Evolutionary conservation across 495 filamentous ascomycete species (phyloP), one percentile per base, ranked within the genome.

Genomic region (Collariella sp.): DNA sequence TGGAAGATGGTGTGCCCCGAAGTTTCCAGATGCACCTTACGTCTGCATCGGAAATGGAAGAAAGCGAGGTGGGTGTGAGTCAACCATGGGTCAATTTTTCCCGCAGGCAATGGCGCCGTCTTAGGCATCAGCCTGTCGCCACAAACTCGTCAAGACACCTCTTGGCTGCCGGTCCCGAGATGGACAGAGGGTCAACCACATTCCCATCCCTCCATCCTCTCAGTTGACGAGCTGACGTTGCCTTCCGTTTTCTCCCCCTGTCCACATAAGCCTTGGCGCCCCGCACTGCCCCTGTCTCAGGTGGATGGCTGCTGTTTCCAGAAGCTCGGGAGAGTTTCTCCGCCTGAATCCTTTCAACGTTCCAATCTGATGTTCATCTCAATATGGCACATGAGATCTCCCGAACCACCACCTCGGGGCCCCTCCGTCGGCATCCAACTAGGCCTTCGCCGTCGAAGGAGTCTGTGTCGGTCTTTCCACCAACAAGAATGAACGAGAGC

Each of bases 271-370:
- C 20, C 23, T 40, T 50, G 47, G 31, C 34, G 18, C 19, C 50
- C 41, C 50, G 29, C 40, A 4, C 12, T 12, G 24, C 20, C 7
- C 38, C 39, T 23, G 12, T 52, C 24, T 45, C 48, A n/a, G 19
- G 40, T 22, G 26, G 35, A 24, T 24, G 50, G 44, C 39, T 26
- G 49, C 50, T 29, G 50, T 46, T 53, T 53, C 50, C 46, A 46
- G 50, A 52, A 52, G n/a, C n/a, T n/a, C n/a, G n/a, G n/a, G n/a
- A n/a, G 49, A 16, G 2, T 1, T 41, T 36, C 22, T 12, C 39
- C 38, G 35, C 23, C 20, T 0, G 7, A 9, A 24, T 38, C 46
- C 33, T 13, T 18, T 9, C 4, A 4, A 7, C 1, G 29, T 35
- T 48, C 46, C n/a, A n/a, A 20, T 40, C 47, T 33, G 1, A 16